Conservation (phyloP, 2,329 filamentous ascomycete species). For the Fusarium torreyae region DNA sequence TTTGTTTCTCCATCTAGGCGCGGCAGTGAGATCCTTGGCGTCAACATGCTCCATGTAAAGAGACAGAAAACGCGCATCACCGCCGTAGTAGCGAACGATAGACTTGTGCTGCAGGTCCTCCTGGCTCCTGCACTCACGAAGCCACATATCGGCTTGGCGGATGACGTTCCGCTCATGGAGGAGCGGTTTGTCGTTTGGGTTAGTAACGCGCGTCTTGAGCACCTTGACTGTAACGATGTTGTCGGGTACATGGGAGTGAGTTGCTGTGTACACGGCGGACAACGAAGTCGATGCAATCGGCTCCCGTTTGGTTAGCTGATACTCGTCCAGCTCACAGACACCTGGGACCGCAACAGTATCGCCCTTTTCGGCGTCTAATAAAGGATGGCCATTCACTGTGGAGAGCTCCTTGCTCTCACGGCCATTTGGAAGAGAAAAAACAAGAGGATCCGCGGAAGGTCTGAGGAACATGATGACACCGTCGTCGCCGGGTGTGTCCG, state of each 20-base stretch:
- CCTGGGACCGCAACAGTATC: constrained; percentile 66
- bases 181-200: constrained; percentile 61
- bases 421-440: constrained; percentile 66
- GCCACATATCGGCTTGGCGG: constrained; percentile 72
- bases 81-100: constrained; percentile 71
- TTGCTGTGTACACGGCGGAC: constrained; percentile 70
- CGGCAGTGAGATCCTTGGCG: constrained; percentile 67
- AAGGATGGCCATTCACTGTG: constrained; percentile 62
- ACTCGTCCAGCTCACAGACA: constrained; percentile 67
- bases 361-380: constrained; percentile 66
- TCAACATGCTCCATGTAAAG: constrained; percentile 75
- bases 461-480: constrained; percentile 70
- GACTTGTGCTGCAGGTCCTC: constrained; percentile 69
- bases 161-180: constrained; percentile 70
- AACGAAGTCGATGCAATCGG: constrained; percentile 70
- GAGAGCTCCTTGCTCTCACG: constrained; percentile 64
- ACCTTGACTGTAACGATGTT: constrained; percentile 73
- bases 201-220: constrained; percentile 66
- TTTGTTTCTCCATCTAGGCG: constrained; percentile 65
- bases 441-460: constrained; percentile 64
- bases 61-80: constrained; percentile 72
- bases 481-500: constrained; percentile 56
- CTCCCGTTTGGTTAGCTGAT: constrained; percentile 69
- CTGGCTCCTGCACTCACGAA: constrained; percentile 71
- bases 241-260: constrained; percentile 67